phyloP scores from a whole-genome alignment of 2,329 filamentous ascomycete genomes.

The Penicillium sp. region DNA sequence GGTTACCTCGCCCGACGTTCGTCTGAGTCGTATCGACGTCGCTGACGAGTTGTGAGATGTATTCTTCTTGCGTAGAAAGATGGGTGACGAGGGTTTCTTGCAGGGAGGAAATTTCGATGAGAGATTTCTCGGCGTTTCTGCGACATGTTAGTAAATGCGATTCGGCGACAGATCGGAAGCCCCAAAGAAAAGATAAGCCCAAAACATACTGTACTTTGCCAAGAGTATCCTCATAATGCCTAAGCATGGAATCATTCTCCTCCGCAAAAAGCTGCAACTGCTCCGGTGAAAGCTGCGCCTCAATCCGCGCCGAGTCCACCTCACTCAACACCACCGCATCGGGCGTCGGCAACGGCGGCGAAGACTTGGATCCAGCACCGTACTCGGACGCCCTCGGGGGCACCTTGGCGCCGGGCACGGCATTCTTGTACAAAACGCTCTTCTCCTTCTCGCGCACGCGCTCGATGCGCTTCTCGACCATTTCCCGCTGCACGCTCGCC shows the following conservation, averaged over 20 bases:
- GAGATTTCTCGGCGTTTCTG: constrained; percentile 82
- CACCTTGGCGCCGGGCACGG: constrained; percentile 14
- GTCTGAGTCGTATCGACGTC: constrained; percentile 80
- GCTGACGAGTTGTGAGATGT: constrained; percentile 82
- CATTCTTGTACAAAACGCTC: constrained; percentile 72
- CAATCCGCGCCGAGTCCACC: constrained; percentile 40
- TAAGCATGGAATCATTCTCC: constrained; percentile 89
- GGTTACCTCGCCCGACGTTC: constrained; percentile 86
- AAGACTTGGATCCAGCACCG: constrained; percentile 14
- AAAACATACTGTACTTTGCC: constrained; percentile 81
- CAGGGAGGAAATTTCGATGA: constrained; percentile 88
- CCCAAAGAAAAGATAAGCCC: not conserved
- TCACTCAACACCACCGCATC: constrained; percentile 29
- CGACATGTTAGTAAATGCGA: not conserved
- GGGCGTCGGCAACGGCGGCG: constrained; percentile 23
- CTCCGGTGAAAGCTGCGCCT: constrained; percentile 69
- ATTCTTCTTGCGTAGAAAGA: constrained; percentile 77
- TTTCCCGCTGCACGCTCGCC: constrained; percentile 74
- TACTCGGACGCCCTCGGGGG: constrained; percentile 13
- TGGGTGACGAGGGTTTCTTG: constrained; percentile 87
- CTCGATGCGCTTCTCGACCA: constrained; percentile 88
- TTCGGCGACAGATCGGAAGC: not conserved
- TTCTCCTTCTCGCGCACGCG: constrained; percentile 86
- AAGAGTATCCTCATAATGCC: constrained; percentile 89
- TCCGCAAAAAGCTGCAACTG: constrained; percentile 91